A percentile compares a stretch with the other conserved stretches of the same genome.
Conservation (phyloP, 2,329 filamentous ascomycete species). For the Fusarium albosuccineum region DNA sequence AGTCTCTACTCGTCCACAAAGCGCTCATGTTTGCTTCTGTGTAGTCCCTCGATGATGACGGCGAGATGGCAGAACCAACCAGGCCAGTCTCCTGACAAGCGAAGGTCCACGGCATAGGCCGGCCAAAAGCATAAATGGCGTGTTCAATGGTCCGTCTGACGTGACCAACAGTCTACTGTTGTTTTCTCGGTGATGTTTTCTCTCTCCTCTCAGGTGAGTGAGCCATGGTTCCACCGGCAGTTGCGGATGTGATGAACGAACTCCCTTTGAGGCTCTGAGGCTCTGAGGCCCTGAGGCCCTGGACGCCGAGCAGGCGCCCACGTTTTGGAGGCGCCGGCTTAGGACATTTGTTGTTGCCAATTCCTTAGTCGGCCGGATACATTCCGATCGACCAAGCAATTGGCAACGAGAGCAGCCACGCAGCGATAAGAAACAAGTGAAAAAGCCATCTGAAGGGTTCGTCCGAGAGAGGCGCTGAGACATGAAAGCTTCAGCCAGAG, state of each 20-base stretch:
- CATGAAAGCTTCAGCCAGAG: conserved; percentile 21
- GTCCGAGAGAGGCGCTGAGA: conserved; percentile 26
- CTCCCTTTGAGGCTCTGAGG: neutral
- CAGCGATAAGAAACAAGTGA: neutral
- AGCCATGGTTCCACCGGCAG: conserved; percentile 4
- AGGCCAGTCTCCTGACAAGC: conserved; percentile 10
- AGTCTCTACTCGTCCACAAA: neutral
- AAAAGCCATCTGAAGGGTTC: conserved; percentile 18
- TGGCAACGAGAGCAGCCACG: neutral
- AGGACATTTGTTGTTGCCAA: neutral
- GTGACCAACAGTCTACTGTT: conserved; percentile 24
- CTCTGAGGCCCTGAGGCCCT: neutral
- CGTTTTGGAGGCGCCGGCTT: conserved; percentile 8
- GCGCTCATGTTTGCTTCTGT: conserved; percentile 26
- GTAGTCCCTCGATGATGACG: conserved; percentile 4
- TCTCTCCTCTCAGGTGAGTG: neutral
- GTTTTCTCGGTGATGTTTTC: conserved; percentile 13
- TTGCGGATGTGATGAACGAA: neutral
- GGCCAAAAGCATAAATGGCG: conserved; percentile 11
- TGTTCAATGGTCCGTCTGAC: conserved; percentile 8
- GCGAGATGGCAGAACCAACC: conserved; percentile 13
- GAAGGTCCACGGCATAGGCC: conserved; percentile 2
- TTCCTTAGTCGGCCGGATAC: neutral
- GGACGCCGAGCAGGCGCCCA: neutral
- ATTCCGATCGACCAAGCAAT: neutral